Conservation (phyloP, 768 basidiomycete species). For the Russula foetens region DNA sequence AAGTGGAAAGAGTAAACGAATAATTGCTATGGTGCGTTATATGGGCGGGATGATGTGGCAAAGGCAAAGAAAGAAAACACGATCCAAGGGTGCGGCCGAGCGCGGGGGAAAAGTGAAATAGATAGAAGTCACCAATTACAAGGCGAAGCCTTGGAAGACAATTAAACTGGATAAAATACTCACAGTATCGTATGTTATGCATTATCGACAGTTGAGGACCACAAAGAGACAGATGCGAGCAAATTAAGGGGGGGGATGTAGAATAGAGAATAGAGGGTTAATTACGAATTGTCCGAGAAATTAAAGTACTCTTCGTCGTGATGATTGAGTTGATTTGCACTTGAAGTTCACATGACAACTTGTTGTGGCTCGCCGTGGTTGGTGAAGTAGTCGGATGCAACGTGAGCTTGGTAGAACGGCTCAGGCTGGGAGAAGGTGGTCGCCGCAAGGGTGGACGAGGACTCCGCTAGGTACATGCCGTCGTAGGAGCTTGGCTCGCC, state of each 20-base stretch:
- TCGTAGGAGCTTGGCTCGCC: conserved; percentile 13
- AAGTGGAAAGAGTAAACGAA: neutral
- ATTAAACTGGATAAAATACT: conserved; percentile 10
- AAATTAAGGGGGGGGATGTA: conserved; percentile 4
- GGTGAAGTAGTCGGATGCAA: conserved; percentile 5
- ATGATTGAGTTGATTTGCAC: neutral
- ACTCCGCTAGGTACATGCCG: conserved; percentile 26
- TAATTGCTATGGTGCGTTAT: conserved; percentile 13
- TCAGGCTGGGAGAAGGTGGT: neutral
- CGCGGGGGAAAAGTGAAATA: conserved; percentile 13
- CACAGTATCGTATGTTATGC: neutral
- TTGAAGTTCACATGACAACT: conserved; percentile 20
- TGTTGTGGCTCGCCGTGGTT: conserved; percentile 16
- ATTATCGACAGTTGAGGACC: conserved; percentile 11
- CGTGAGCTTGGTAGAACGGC: conserved; percentile 7
- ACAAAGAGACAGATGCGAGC: conserved; percentile 10
- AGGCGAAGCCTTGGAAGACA: neutral
- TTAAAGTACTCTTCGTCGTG: conserved; percentile 11
- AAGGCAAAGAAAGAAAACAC: conserved; percentile 7
- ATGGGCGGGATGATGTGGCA: conserved; percentile 13
- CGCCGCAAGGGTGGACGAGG: conserved; percentile 22
- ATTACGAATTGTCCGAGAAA: conserved; percentile 6
- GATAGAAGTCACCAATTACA: conserved; percentile 5
- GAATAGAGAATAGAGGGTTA: neutral
- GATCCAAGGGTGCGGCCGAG: conserved; percentile 6